A percentile compares a stretch with the other conserved stretches of the same genome.
phyloP scores from a whole-genome alignment of 306 rosid genomes.

The Sphenostylis stenocarpa region DNA sequence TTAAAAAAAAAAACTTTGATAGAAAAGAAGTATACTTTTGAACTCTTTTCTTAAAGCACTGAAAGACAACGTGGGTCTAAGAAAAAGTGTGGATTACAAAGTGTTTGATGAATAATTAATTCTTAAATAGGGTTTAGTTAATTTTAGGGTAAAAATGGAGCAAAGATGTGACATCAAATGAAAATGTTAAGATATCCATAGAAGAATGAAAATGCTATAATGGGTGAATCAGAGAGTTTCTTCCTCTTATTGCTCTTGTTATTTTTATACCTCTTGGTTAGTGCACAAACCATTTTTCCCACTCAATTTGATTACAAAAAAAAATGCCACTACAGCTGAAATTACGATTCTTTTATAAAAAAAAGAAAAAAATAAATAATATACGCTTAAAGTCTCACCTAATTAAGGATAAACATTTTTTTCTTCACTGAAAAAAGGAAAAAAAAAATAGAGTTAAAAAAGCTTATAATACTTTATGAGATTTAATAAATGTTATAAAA shows the following conservation, averaged over 20 bases:
- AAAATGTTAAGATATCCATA: background rate
- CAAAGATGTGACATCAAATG: background rate
- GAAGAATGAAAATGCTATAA: background rate
- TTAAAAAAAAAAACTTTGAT: background rate
- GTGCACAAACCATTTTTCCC: conserved; percentile 4
- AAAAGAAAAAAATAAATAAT: too few species aligned
- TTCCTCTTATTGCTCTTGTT: background rate
- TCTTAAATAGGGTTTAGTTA: background rate
- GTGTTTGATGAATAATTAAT: background rate
- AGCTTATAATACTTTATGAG: too few species aligned
- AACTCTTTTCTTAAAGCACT: background rate
- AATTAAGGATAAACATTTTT: too few species aligned
- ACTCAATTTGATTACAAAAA: background rate
- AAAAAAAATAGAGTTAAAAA: too few species aligned
- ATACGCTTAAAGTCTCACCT: too few species aligned
- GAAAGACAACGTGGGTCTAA: conserved; percentile 1
- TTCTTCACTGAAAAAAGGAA: too few species aligned
- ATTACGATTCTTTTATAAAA: background rate
- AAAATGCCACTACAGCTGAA: background rate
- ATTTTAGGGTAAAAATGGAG: background rate
- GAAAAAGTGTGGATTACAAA: background rate
- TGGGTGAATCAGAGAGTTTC: background rate
- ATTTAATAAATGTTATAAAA: too few species aligned
- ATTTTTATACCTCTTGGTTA: background rate
- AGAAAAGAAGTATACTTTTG: background rate